Base-by-base conservation (phyloP, 2,329 filamentous ascomycete species). In the Echinosphaeria canescens region DNA sequence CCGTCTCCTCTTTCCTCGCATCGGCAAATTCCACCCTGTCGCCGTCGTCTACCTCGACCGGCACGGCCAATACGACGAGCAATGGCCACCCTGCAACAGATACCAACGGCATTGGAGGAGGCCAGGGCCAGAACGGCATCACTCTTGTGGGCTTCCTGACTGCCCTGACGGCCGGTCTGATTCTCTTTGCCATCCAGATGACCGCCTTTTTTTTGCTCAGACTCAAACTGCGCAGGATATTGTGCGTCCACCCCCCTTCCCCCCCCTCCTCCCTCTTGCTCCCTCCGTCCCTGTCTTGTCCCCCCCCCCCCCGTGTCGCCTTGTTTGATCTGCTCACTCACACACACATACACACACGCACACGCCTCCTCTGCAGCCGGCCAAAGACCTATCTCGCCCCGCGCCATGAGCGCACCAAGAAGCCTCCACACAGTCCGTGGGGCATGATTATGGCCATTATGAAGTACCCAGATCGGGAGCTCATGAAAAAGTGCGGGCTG, bases 401-500 rank as follows among this genome's bases (percentile, higher is more conserved):
- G 5, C 75, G 88, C 48, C 68, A 75, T 41, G 78, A 91, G 51
- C 69, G 81, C 37, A 82, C 79, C 7, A 62, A 73, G n/a, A 55
- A 75, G 2, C 78, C 80, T 2, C 75, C 76, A 0, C 50, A 46
- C 27, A 60, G 47, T 25, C 51, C 59, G 20, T 54, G 61, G 44
- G 53, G 52, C 10, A 47, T 72, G 31, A 35, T 67, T 37, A 42
- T 62, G 48, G 44, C 54, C 54, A 35, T 91, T 59, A 58, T 78
- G 52, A 47, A 71, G 53, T 52, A 79, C 52, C 47, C 68, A 56
- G 63, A 79, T 33, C 60, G 79, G 10, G 80, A 91, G 38, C 69
- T 98, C 37, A 91, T 98, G 39, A 75, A 85, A 28, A 91, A 93
- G 48, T 93, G 85, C 38, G 88, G 88, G 12, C 64, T 98, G 8